Evolutionary conservation across 1,139 yeast genomes (phyloP), one percentile per base, ranked within the genome.

Genomic region (Geotrichum klebahnii): DNA sequence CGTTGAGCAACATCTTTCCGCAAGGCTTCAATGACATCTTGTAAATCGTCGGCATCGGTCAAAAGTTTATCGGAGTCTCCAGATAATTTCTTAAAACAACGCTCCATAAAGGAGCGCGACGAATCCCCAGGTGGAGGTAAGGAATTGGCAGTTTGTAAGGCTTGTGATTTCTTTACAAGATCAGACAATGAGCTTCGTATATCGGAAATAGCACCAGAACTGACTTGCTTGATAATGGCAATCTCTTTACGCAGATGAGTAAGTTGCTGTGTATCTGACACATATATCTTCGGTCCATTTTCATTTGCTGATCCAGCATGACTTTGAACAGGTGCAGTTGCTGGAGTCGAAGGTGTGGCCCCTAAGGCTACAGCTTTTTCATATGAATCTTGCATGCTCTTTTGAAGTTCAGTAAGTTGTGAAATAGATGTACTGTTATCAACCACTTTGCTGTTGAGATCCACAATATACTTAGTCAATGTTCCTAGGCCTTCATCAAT

Each of bases 1-100:
- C 97, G 77, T 55, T 83, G 87, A 0, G 96, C 96, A 10, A 92
- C 96, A 67, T 90, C 98, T 58, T 88, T 82, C 53, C 97, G 75
- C 53, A 92, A 72, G 1, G 89, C 89, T 62, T 94, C 98, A 67
- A 94, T 86, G 5, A 86, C 67, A 67, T 94, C 98, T 64, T 90
- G 97, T 33, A 94, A 71, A 60, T 89, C 97, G 64, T 94, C 98
- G 2, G 90, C 95, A 56, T 77, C 79, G 0, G 94, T 82, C 41
- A 94, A 73, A 20, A 92, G 69, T 1, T 66, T 63, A 63, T 88
- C 96, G 5, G 95, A 83, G 22, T 86, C 90, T 46, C 78, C 81
- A 1, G 95, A 84, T 22, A 92, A 74, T 59, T 81, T 82, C 10
- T 73, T 65, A 61, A 86, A 90, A 52, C 96, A 85, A 12, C 77